Evolutionary conservation across 1,139 yeast genomes (phyloP).

Genomic region (Taphrina betulina): DNA sequence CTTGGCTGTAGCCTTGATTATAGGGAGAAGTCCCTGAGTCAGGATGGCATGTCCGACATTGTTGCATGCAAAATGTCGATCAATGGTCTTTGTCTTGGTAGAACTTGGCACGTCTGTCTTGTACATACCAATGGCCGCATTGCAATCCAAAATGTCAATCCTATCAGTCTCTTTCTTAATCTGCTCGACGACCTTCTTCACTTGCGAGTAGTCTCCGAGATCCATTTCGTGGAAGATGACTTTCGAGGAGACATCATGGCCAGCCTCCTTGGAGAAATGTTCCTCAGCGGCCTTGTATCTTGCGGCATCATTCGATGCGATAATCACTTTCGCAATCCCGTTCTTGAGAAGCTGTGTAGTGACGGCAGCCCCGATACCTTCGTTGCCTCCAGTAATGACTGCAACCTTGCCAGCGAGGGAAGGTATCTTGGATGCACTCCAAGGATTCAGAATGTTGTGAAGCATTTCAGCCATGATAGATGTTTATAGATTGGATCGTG

Average conservation of each 20-base stretch:
- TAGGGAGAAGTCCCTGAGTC: conserved; percentile 15
- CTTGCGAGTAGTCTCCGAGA: conserved; percentile 10
- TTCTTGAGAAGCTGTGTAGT: conserved; percentile 35
- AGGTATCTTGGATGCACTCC: conserved; percentile 46
- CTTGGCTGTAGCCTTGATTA: conserved; percentile 16
- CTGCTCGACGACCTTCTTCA: conserved; percentile 5
- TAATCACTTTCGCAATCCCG: conserved; percentile 19
- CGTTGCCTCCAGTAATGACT: conserved; percentile 38
- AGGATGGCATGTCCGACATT: conserved; percentile 29
- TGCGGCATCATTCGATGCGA: conserved; percentile 25
- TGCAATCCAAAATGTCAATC: conserved; percentile 21
- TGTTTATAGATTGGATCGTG: not conserved
- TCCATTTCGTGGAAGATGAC: conserved; percentile 16
- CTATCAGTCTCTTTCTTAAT: conserved; percentile 19
- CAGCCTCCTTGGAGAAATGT: conserved; percentile 20
- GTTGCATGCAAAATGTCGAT: conserved; percentile 30
- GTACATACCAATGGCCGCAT: conserved; percentile 32
- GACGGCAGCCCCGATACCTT: conserved; percentile 39
- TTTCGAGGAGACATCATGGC: conserved; percentile 19
- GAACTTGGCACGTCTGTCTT: conserved; percentile 22
- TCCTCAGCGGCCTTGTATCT: conserved; percentile 24
- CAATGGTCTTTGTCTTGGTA: conserved; percentile 13
- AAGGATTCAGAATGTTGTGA: conserved; percentile 26
- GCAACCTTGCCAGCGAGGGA: conserved; percentile 48
- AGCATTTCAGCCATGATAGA: conserved; percentile 13